phyloP scores from a whole-genome alignment of 371 early-diverging fungal genomes.

The Parasitella parasitica region DNA sequence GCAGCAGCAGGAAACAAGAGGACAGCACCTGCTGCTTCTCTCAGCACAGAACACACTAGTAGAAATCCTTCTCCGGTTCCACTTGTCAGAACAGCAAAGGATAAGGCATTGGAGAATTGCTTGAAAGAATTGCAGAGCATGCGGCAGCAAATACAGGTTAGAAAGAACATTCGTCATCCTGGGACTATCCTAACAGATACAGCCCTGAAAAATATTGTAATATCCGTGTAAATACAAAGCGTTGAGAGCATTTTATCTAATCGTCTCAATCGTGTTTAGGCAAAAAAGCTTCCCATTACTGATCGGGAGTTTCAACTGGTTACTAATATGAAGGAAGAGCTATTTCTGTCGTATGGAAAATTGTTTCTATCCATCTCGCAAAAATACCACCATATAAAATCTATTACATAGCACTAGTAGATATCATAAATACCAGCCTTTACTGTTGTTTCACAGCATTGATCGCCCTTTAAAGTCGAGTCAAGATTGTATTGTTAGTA shows the following conservation, averaged over 20 bases:
- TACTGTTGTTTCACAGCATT: no score
- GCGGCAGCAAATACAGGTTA: neutral
- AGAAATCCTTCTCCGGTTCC: neutral
- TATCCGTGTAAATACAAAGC: neutral
- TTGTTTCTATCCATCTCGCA: constrained; percentile 14
- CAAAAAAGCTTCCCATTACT: constrained; percentile 12
- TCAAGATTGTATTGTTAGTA: no score
- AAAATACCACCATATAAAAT: constrained; percentile 8
- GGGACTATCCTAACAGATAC: constrained; percentile 13
- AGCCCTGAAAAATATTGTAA: constrained; percentile 21
- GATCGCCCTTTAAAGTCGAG: no score
- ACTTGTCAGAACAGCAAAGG: neutral
- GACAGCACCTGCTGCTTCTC: neutral
- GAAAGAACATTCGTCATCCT: constrained; percentile 5
- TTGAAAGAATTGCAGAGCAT: constrained; percentile 1
- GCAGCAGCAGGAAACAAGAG: neutral
- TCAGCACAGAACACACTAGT: neutral
- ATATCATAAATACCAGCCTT: no score
- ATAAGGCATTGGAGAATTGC: neutral
- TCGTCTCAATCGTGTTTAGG: constrained; percentile 3
- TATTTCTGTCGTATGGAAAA: constrained; percentile 8
- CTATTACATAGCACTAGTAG: no score
- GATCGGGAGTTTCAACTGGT: constrained; percentile 16
- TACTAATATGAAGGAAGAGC: constrained; percentile 14
- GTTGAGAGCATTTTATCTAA: neutral